Evolutionary conservation across 352 stramenopile species (phyloP), one percentile per base, ranked within the genome.

Genomic region (Phytophthora brassicae): DNA sequence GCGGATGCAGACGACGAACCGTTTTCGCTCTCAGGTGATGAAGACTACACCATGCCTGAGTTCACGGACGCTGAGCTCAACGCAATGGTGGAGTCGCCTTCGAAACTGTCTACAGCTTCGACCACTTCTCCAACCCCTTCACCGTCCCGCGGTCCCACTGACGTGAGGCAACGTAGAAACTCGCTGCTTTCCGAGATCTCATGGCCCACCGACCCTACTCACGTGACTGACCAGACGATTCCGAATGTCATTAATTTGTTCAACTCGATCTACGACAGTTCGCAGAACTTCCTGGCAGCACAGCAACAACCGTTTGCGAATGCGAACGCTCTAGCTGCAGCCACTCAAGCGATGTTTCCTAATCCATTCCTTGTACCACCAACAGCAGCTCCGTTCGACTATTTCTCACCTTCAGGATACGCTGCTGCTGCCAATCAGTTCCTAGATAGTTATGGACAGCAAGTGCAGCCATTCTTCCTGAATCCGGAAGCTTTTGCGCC

Each of bases 221-320:
- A 22, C 41, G 62, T 68, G 12, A 68, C 28, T 36, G 75, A 77
- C 4, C 72, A 81, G 8, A 78, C 84, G 17, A 79, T 87, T 19
- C 76, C 80, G 0, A 70, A 86, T 23, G 86, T 91, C 24, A 70
- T 90, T 16, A 80, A 75, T 45, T 54, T 93, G 48, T 89, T 89
- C 39, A 89, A 70, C 59, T 80, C 81, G 2, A 86, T 91, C 42
- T 83, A 90, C 60, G 56, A 60, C 39, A 74, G 59, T 33, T 62
- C 68, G 12, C 63, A 69, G 24, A 59, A 55, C 22, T 75, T 67
- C 55, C 41, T 61, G 12, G 24, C 23, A 24, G 29, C 48, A 0
- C 58, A 67, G 22, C 60, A 73, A 20, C 50, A 66, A 49, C 19
- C 43, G 0, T 54, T 62, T 41, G 64, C n/a, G n/a, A n/a, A n/a